Base-by-base conservation (phyloP, 2,329 filamentous ascomycete species). In the Paecilomyces fulvus region DNA sequence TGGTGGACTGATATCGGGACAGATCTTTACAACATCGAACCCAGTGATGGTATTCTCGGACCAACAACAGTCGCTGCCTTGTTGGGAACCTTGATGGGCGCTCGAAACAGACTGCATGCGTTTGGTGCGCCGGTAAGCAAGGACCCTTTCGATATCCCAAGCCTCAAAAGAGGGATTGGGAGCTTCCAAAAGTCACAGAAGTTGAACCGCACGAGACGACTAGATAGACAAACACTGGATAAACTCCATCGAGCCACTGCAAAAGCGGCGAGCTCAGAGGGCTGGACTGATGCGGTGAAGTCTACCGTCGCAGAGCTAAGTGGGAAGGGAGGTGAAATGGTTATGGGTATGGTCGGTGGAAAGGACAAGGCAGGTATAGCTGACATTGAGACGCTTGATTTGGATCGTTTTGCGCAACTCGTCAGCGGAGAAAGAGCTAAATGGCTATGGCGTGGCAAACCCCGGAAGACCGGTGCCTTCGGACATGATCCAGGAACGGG, bases 1-100 rank as follows among this genome's bases (percentile, higher is more conserved):
- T 99, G 94, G 94, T 97, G 94, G 94, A 86, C 89, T 1, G 90
- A 96, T 65, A 87, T 96, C 58, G 94, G 94, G 1, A 87, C 86
- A 0, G 92, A 97, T 62, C 87, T 94, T 66, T 96, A 92, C 77
- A 95, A 92, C 55, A 83, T 91, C 31, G 94, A 97, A 71, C 92
- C 94, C 1, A 88, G 88, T 9, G 94, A 99, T 73, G 92, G 92
- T 11, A 91, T 95, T 21, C 77, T 99, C 2, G 94, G 94, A 0
- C 92, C 94, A 1, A 95, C 90, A 0, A 96, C 92, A 0, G 91
- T 97, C 7, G 85, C 92, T 21, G 92, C 89, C 1, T 74, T 99
- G 20, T 76, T 99, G 3, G 94, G 94, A 3, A 86, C 94, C 70
- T 77, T 96, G 6, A 88, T 96, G 78, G 94, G 94, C 3, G 90